Base-by-base conservation (phyloP, 257 asterid genomes). In the Solanum sejunctum region DNA sequence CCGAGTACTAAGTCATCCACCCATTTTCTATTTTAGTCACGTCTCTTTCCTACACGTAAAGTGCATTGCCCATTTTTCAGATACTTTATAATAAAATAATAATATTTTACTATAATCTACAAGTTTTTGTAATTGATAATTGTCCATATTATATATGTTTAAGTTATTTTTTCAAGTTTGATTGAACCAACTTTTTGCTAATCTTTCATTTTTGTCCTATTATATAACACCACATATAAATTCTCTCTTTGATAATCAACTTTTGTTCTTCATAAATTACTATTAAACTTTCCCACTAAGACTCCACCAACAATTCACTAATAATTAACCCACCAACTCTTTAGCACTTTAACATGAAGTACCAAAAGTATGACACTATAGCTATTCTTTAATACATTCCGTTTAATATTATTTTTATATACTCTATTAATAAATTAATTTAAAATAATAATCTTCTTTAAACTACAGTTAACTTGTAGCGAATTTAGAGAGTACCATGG, bases 11-110 rank as follows among this genome's bases (percentile, higher is more conserved):
- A 51, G 16, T 39, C 78, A 69, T 39, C 16, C 52, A 69, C 78
- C 78, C 28, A 69, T 69, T 69, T 69, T 39, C 52, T 39, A 70
- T 3, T n/a, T 47, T 73, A 32, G 78, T 69, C 52, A 9, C 51
- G 39, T 36, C 78, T 9, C 78, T 69, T 69, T 69, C 77, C 4
- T 36, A 36, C 26, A 36, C 51, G 15, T 57, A 20, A 57, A 57
- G 12, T 18, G 12, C 26, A 20, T 67, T 32, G 16, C 49, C 75
- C 75, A 17, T 16, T 32, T 13, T 67, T 60, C 8, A 60, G 8
- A 58, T 0, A 3, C n/a, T 58, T 10, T 58, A 0, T 58, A 60
- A 60, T 60, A 0, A 0, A 1, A 58, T 58, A 5, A 0, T 60
- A n/a, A 60, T 4, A 60, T 10, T 10, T 58, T 1, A n/a, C 11